These are phyloP conservation scores for Calonectria pseudoturangicola DNA, from an alignment of 2,329 filamentous ascomycete species.

Conservation along the genomic window DNA sequence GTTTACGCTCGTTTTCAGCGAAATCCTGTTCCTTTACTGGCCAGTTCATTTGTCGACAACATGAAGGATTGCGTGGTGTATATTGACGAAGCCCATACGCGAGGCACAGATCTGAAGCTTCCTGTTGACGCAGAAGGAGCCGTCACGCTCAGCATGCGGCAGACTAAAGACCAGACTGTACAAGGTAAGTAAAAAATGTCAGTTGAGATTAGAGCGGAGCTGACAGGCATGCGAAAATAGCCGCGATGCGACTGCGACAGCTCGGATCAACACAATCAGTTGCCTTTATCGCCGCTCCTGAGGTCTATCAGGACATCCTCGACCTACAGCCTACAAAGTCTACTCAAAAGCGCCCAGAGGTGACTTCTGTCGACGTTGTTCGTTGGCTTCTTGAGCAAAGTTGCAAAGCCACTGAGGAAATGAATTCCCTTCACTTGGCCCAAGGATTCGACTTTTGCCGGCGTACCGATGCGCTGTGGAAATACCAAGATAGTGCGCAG, in stretches of 20 bases:
- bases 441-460: constrained; percentile 78
- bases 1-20: constrained; percentile 45
- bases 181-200: constrained; percentile 75
- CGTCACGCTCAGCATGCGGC: constrained; percentile 72
- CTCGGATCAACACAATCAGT: constrained; percentile 74
- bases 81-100: constrained; percentile 68
- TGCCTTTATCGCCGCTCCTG: constrained; percentile 73
- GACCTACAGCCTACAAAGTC: constrained; percentile 58
- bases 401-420: constrained; percentile 74
- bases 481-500: constrained; percentile 64
- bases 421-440: constrained; percentile 74
- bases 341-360: not conserved
- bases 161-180: constrained; percentile 77
- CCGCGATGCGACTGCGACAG: constrained; percentile 79
- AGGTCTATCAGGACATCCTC: constrained; percentile 77
- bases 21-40: constrained; percentile 43
- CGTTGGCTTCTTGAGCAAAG: constrained; percentile 79
- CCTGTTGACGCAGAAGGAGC: constrained; percentile 68
- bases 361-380: not conserved
- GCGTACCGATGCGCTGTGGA: constrained; percentile 68
- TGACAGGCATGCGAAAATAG: no score
- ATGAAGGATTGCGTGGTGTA: constrained; percentile 38
- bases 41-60: constrained; percentile 48
- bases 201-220: not conserved
- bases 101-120: constrained; percentile 76